Evolutionary conservation across 176 grass and related monocot species (phyloP), one percentile per base, ranked within the genome.

Genomic region (Miscanthus lutarioriparius): DNA sequence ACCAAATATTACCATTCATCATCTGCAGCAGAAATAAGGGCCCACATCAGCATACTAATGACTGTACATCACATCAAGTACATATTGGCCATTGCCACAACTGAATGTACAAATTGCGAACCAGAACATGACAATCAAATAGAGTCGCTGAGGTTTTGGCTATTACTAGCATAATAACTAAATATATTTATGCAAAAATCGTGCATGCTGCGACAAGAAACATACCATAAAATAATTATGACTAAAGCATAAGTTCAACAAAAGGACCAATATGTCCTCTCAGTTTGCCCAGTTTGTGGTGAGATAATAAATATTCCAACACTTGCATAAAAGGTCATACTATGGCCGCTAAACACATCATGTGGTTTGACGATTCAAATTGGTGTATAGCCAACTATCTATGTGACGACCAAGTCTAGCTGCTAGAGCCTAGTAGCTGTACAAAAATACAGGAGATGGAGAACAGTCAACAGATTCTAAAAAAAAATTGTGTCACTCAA

Each of bases 1-100:
- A 89, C 87, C 86, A 93, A 79, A 99, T 99, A 59, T 99, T 91
- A 9, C 96, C 96, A 81, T 94, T 87, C 96, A 99, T 99, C 84
- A 88, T 87, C 96, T 99, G 86, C 63, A 56, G 0, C 59, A 80
- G 56, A 69, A 35, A 67, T 41, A 79, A 64, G 41, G 45, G 10
- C 17, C 33, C 74, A 33, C 1, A 30, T 90, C 64, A 80, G 75
- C 56, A 61, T 38, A 78, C 71, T 62, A 0, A 68, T 68, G 22
- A 80, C 15, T 48, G 25, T 61, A 33, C 4, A 75, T 80, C 38
- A 74, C n/a, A 61, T 64, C 39, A 67, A 72, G 0, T 12, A 45
- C 17, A 82, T 10, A 73, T 30, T 27, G 16, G 8, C 41, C 26
- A 58, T 28, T 62, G 30, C 3, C 9, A 75, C 20, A 45, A 70